phyloP scores from a whole-genome alignment of 1,139 yeast species.

The Yamadazyma siamensis region DNA sequence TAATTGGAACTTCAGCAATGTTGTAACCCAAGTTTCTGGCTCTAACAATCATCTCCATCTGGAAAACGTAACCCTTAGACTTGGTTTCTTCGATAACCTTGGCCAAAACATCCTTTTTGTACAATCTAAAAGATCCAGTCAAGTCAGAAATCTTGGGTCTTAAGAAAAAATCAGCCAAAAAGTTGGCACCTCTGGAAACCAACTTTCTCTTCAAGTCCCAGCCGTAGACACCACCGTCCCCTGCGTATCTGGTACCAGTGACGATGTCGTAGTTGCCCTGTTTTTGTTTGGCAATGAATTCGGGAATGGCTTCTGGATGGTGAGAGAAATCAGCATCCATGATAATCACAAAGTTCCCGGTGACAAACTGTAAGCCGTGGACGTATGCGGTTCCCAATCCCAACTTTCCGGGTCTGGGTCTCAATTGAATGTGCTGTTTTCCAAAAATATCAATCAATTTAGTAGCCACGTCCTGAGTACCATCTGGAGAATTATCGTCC shows the following conservation, averaged over 20 bases:
- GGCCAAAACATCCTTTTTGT: slow-evolving; percentile 66
- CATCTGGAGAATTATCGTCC: slow-evolving; percentile 81
- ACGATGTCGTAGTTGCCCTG: slow-evolving; percentile 67
- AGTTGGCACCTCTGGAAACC: slow-evolving; percentile 79
- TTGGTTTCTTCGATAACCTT: slow-evolving; percentile 67
- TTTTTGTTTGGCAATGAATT: slow-evolving; percentile 69
- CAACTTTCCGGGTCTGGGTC: slow-evolving; percentile 75
- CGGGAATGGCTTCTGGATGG: slow-evolving; percentile 77
- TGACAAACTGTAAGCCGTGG: slow-evolving; percentile 69
- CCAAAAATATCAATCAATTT: slow-evolving; percentile 66
- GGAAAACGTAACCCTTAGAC: slow-evolving; percentile 82
- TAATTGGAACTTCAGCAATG: slow-evolving; percentile 78
- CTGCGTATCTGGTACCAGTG: slow-evolving; percentile 83
- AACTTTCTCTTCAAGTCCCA: slow-evolving; percentile 83
- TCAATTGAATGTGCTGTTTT: slow-evolving; percentile 56
- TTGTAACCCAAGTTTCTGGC: slow-evolving; percentile 69
- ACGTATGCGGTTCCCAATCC: slow-evolving; percentile 84
- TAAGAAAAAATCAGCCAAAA: slow-evolving; percentile 67
- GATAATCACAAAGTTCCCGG: slow-evolving; percentile 74
- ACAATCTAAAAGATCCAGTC: slow-evolving; percentile 77
- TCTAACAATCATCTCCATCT: slow-evolving; percentile 88
- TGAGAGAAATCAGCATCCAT: slow-evolving; percentile 90
- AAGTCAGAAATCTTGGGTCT: slow-evolving; percentile 75
- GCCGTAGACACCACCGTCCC: slow-evolving; percentile 81
- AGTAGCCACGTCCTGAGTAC: slow-evolving; percentile 72